phyloP scores from a whole-genome alignment of 2,329 filamentous ascomycete species.

The Curvularia hawaiiensis region DNA sequence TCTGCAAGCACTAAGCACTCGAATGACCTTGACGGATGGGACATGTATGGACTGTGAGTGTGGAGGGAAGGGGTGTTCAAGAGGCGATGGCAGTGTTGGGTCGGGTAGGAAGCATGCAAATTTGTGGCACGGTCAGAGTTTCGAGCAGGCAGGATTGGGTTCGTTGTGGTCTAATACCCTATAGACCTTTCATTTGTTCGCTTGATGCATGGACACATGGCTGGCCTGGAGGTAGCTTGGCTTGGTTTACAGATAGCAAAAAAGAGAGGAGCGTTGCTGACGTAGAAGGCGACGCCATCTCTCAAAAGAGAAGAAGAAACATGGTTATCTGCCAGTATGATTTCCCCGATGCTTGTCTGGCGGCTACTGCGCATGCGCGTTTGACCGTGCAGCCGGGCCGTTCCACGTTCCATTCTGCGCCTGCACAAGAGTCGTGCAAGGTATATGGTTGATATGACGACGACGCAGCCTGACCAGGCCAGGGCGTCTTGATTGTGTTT shows the following conservation, averaged over 20 bases:
- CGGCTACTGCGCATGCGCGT: slow-evolving; percentile 14
- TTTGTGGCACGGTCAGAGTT: slow-evolving; percentile 20
- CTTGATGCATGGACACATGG: slow-evolving; percentile 30
- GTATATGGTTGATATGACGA: not conserved
- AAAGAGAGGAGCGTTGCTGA: slow-evolving; percentile 37
- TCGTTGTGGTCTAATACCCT: slow-evolving; percentile 33
- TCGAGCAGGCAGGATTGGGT: slow-evolving; percentile 16
- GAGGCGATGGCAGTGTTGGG: slow-evolving; percentile 12
- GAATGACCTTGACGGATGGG: slow-evolving; percentile 65
- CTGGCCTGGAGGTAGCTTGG: slow-evolving; percentile 30
- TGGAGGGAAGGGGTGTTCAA: slow-evolving; percentile 9
- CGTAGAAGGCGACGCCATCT: slow-evolving; percentile 30
- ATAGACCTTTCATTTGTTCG: slow-evolving; percentile 29
- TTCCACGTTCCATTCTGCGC: slow-evolving; percentile 20
- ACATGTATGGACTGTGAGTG: slow-evolving; percentile 62
- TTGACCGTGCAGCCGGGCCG: slow-evolving; percentile 14
- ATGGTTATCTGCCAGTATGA: slow-evolving; percentile 8
- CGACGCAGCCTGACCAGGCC: slow-evolving; percentile 15
- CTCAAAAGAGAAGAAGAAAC: slow-evolving; percentile 29
- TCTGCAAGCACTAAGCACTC: slow-evolving; percentile 20
- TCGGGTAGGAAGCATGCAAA: slow-evolving; percentile 17
- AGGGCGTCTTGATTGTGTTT: not conserved
- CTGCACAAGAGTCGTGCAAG: slow-evolving; percentile 2
- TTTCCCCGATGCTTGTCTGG: slow-evolving; percentile 5
- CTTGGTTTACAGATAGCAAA: slow-evolving; percentile 32